Evolutionary conservation across 2,329 filamentous ascomycete genomes (phyloP).

Genomic region (Aureobasidium sp.): DNA sequence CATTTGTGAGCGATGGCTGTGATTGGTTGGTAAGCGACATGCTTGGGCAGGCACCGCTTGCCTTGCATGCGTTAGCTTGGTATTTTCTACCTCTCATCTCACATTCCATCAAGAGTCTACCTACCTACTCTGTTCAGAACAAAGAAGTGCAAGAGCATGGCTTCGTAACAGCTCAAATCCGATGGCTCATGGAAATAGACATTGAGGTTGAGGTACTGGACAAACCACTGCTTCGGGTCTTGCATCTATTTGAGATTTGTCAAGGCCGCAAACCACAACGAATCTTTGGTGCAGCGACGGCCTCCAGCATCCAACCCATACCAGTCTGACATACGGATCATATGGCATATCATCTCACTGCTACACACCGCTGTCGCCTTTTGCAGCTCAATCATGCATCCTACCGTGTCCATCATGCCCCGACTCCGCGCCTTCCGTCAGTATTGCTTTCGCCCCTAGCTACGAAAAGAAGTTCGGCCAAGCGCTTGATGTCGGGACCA

Average conservation of each 20-base stretch:
- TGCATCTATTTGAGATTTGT: not conserved
- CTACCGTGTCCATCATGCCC: conserved; percentile 7
- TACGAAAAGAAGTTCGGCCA: conserved; percentile 3
- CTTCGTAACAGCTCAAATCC: not conserved
- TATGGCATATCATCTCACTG: conserved; percentile 5
- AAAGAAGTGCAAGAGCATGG: conserved; percentile 9
- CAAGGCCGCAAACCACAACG: conserved; percentile 6
- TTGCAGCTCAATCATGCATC: conserved; percentile 15
- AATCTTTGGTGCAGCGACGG: conserved; percentile 10
- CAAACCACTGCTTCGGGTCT: not conserved
- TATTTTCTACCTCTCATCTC: conserved; percentile 9
- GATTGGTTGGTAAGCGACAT: conserved; percentile 12
- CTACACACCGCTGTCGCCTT: conserved; percentile 9
- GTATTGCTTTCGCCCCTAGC: conserved; percentile 5
- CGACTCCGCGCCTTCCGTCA: conserved; percentile 5
- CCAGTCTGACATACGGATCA: conserved; percentile 11
- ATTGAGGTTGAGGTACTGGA: not conserved
- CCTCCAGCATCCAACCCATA: conserved; percentile 14
- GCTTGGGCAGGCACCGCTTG: not conserved
- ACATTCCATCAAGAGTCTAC: conserved; percentile 8
- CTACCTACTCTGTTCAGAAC: conserved; percentile 9
- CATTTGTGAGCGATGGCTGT: conserved; percentile 4
- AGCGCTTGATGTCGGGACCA: not conserved
- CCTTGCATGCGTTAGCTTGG: conserved; percentile 9
- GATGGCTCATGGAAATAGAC: not conserved